phyloP scores from a whole-genome alignment of 352 stramenopile genomes.

The Poterioochromonas sp. region DNA sequence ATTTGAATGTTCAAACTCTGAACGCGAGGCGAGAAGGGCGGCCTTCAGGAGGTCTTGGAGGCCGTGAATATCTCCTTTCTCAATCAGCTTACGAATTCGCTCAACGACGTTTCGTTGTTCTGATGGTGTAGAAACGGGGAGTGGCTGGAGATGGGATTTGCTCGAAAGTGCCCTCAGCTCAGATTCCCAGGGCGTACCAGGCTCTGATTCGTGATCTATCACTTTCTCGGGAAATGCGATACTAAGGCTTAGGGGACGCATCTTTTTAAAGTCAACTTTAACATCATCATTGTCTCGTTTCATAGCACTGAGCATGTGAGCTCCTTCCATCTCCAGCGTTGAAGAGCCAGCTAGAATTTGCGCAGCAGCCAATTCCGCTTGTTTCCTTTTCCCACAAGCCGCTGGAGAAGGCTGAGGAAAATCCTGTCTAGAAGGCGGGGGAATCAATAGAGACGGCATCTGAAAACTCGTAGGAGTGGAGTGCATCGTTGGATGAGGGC shows the following conservation, averaged over 20 bases:
- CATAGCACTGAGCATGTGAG: neutral
- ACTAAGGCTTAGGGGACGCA: neutral
- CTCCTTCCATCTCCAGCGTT: conserved; percentile 1
- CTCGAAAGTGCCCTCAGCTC: conserved; percentile 34
- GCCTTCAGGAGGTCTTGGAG: conserved; percentile 15
- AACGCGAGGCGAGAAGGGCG: too few relatives aligned
- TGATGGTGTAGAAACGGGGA: conserved; percentile 19
- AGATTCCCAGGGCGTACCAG: conserved; percentile 43
- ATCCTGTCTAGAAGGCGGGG: neutral
- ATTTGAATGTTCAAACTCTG: too few relatives aligned
- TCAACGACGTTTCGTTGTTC: conserved; percentile 17
- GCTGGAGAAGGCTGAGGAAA: conserved; percentile 52
- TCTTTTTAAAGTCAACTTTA: neutral
- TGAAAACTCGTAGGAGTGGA: too few relatives aligned
- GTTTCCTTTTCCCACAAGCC: conserved; percentile 59
- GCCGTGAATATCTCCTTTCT: neutral
- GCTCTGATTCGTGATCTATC: conserved; percentile 22
- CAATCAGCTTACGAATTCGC: neutral
- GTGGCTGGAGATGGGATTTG: neutral
- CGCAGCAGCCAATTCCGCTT: conserved; percentile 58
- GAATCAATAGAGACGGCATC: neutral
- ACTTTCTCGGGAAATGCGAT: neutral
- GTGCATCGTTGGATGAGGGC: too few relatives aligned
- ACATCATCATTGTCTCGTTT: neutral
- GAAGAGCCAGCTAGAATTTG: conserved; percentile 50